Evolutionary conservation across 495 filamentous ascomycete species (phyloP).

Genomic region (Neurospora intermedia): DNA sequence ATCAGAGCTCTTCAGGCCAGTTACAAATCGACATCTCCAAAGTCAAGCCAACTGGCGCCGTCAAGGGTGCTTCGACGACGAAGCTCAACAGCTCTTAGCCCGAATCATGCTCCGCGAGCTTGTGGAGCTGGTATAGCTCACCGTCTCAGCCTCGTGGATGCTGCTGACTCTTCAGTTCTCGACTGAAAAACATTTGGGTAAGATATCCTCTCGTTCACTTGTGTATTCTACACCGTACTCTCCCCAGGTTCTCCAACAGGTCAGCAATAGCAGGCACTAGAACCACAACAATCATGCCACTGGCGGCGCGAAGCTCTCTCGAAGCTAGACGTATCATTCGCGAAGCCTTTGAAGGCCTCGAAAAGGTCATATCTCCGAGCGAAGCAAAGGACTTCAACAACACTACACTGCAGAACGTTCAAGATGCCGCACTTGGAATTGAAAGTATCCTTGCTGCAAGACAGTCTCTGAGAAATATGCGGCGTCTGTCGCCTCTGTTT

Average conservation of each 20-base stretch:
- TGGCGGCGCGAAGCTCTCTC: not conserved
- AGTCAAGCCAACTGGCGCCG: not conserved
- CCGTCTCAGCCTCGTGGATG: not conserved
- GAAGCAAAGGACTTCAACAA: conserved; percentile 20
- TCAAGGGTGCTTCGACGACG: not conserved
- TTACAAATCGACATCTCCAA: not conserved
- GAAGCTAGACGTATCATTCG: conserved; percentile 7
- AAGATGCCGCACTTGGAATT: conserved; percentile 22
- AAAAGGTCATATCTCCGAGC: conserved; percentile 15
- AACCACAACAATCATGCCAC: conserved; percentile 2
- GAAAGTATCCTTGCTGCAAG: conserved; percentile 27
- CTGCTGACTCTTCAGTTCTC: not conserved
- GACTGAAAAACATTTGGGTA: not conserved
- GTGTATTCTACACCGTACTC: not conserved
- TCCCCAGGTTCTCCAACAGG: not conserved
- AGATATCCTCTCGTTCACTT: not conserved
- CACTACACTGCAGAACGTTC: conserved; percentile 27
- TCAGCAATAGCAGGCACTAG: not conserved
- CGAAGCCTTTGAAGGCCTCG: conserved; percentile 23
- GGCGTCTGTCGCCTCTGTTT: conserved; percentile 29
- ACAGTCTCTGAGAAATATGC: conserved; percentile 28
- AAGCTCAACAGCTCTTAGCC: not conserved
- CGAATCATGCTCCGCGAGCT: not conserved
- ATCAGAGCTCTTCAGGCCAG: not conserved
- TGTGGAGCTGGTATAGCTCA: not conserved